phyloP scores from a whole-genome alignment of 257 asterid genomes.

The Solanum virginianum region DNA sequence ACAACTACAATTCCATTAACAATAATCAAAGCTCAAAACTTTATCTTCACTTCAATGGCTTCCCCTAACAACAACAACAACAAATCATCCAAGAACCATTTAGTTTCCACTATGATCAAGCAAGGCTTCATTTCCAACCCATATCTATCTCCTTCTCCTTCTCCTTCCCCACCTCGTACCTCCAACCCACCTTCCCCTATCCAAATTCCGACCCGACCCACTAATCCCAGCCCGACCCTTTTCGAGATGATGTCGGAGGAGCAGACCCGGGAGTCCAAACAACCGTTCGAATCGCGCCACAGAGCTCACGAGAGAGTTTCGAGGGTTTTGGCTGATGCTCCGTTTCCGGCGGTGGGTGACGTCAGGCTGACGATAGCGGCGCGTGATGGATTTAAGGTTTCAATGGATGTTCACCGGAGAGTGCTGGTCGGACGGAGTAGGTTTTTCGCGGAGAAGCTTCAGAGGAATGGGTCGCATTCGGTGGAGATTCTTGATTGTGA shows the following conservation, averaged over 20 bases:
- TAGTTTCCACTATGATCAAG: slow-evolving; percentile 79
- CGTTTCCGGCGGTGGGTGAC: slow-evolving; percentile 36
- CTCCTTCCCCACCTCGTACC: neutral
- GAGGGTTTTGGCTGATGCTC: slow-evolving; percentile 30
- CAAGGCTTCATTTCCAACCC: slow-evolving; percentile 81
- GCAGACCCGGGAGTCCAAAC: slow-evolving; percentile 44
- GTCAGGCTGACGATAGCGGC: slow-evolving; percentile 67
- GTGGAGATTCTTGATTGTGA: slow-evolving; percentile 91
- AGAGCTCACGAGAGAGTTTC: slow-evolving; percentile 46
- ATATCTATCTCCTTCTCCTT: slow-evolving; percentile 39
- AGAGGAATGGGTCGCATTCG: slow-evolving; percentile 52
- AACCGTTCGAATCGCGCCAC: slow-evolving; percentile 24
- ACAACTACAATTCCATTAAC: too few species aligned
- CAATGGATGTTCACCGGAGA: slow-evolving; percentile 67
- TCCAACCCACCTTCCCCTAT: slow-evolving; percentile 30
- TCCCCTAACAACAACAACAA: neutral
- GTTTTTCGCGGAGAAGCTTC: slow-evolving; percentile 69
- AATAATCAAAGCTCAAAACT: neutral
- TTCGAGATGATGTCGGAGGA: slow-evolving; percentile 71
- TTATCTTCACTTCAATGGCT: slow-evolving; percentile 29
- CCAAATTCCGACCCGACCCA: slow-evolving; percentile 35
- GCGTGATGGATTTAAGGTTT: slow-evolving; percentile 33
- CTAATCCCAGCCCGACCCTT: slow-evolving; percentile 45
- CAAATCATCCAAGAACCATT: slow-evolving; percentile 22
- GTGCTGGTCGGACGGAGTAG: slow-evolving; percentile 56